Evolutionary conservation across 192 early-diverging fungal genomes (phyloP).

Genomic region (Powellomyces hirtus): DNA sequence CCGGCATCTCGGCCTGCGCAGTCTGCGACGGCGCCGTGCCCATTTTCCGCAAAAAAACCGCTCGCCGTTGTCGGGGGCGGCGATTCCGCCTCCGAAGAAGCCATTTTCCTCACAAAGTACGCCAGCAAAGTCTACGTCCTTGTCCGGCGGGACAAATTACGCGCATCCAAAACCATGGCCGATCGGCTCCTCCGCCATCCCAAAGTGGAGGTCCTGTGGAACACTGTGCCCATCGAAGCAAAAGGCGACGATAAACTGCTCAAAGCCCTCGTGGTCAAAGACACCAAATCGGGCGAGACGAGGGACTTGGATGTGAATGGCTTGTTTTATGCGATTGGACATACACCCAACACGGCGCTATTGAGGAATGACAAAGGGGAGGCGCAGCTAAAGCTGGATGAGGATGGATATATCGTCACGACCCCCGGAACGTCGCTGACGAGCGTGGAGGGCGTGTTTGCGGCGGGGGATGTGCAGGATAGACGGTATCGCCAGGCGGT

Average conservation of each 20-base stretch:
- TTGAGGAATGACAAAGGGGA: conserved; percentile 44
- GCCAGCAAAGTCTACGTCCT: conserved; percentile 92
- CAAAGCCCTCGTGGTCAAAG: conserved; percentile 66
- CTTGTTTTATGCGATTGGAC: conserved; percentile 98
- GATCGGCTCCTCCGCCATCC: conserved; percentile 78
- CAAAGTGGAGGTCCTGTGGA: conserved; percentile 93
- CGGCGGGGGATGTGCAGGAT: conserved; percentile 97
- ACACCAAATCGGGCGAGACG: conserved; percentile 71
- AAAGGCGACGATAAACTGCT: conserved; percentile 80
- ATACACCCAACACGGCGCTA: conserved; percentile 73
- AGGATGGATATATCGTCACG: conserved; percentile 85
- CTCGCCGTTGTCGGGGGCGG: conserved; percentile 90
- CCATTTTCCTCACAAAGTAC: conserved; percentile 95
- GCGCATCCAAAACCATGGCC: conserved; percentile 98
- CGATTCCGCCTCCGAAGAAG: conserved; percentile 77
- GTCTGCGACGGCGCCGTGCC: conserved; percentile 99
- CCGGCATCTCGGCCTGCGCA: conserved; percentile 98
- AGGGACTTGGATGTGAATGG: conserved; percentile 77
- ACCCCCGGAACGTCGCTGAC: conserved; percentile 68
- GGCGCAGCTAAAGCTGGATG: conserved; percentile 76
- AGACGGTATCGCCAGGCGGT: conserved; percentile 95
- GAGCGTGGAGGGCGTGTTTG: conserved; percentile 91
- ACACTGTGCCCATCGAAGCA: conserved; percentile 78
- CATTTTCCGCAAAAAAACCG: conserved; percentile 93
- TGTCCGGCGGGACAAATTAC: conserved; percentile 91